A percentile compares a stretch with the other conserved stretches of the same genome.
These are phyloP conservation scores for Paraleonurus japonicus DNA, from an alignment of 257 asterid genomes.

Conservation along the genomic window DNA sequence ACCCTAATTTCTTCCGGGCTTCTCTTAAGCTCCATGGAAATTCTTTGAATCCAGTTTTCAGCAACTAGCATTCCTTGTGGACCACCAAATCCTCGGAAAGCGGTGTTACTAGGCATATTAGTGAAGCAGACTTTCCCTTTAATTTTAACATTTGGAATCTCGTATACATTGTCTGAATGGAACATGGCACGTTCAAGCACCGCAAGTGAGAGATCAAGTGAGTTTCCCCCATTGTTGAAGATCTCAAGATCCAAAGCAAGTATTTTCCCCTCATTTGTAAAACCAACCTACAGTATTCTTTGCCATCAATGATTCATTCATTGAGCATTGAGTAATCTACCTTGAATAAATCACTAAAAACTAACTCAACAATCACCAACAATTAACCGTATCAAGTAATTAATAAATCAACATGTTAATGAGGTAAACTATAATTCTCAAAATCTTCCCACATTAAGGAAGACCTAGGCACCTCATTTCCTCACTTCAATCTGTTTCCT, in stretches of 20 bases:
- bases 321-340: slow-evolving; percentile 9
- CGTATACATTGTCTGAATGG: slow-evolving; percentile 87
- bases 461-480: background rate
- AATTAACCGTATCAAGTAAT: background rate
- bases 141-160: slow-evolving; percentile 78
- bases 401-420: background rate
- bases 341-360: slow-evolving; percentile 6
- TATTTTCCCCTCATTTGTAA: slow-evolving; percentile 75
- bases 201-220: slow-evolving; percentile 87
- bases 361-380: background rate
- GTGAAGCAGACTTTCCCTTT: slow-evolving; percentile 89
- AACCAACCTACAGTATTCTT: slow-evolving; percentile 66
- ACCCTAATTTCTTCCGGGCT: slow-evolving; percentile 92
- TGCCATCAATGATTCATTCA: slow-evolving; percentile 15
- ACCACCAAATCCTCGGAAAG: slow-evolving; percentile 98
- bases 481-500: background rate
- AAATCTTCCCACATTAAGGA: background rate
- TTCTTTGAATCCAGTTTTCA: slow-evolving; percentile 95
- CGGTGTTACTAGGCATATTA: slow-evolving; percentile 93
- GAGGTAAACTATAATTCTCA: background rate
- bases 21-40: slow-evolving; percentile 78
- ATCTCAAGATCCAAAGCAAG: slow-evolving; percentile 90
- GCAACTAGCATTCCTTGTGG: slow-evolving; percentile 97
- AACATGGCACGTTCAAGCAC: slow-evolving; percentile 98
- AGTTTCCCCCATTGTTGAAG: slow-evolving; percentile 84